Base-by-base conservation (phyloP, 1,284 basidiomycete species). In the Vanrija humicola region DNA sequence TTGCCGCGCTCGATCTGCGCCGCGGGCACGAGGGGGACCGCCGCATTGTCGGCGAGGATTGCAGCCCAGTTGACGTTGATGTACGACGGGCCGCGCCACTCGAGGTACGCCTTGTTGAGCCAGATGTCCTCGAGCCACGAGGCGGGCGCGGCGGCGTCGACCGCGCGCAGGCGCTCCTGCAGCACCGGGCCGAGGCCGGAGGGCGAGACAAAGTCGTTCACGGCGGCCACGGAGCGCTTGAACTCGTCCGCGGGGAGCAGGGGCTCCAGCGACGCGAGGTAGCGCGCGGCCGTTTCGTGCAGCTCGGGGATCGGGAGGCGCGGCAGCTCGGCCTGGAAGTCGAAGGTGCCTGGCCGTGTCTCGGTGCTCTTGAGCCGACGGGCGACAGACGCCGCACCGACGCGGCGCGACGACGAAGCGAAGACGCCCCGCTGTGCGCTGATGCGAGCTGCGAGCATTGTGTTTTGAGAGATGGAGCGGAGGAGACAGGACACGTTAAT, bases 1-100 rank as follows among this genome's bases (percentile, higher is more conserved):
- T 29, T 9, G 16, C 43, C 49, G 4, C 16, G 43, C 43, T 38
- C 21, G 15, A 52, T 16, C 25, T 43, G 25, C 23, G 29, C 23
- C 21, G 34, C 34, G 6, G 42, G 40, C n/a, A 49, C 38, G 6
- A 16, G 12, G n/a, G 45, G 46, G 38, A 26, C 14, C 7, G 46
- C 26, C 10, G 25, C 45, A 29, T 53, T 52, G 55, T 51, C 55
- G 39, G 47, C 55, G 23, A 57, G 48, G 19, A 49, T 44, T 8
- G 55, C 55, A 6, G 38, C 55, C 55, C 55, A 57, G 55, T 57
- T 57, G 47, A 57, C 55, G 48, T 57, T 52, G 51, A 57, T 52
- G 51, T 49, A 57, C 38, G 38, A 43, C 38, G 50, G 50, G 12
- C 40, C 55, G 18, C 55, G 55, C 43, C 44, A 57, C 29, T 57